Conservation (phyloP, 495 filamentous ascomycete genomes). For the Tuber indicum region DNA sequence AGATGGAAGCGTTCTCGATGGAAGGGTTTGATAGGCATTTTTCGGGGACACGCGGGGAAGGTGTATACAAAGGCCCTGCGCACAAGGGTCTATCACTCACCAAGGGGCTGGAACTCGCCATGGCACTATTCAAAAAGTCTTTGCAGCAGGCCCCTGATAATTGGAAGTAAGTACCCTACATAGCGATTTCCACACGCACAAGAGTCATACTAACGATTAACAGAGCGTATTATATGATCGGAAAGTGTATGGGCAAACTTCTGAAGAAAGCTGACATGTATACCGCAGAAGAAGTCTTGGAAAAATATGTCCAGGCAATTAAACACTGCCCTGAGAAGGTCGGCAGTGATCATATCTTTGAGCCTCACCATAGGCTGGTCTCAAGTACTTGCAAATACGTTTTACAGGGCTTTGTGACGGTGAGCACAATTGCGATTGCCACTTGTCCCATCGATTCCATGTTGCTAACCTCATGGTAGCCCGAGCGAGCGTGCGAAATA, state of each 20-base stretch:
- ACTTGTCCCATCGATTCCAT: background rate
- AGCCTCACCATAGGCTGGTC: constrained; percentile 93
- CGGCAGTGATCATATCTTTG: constrained; percentile 75
- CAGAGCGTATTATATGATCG: constrained; percentile 79
- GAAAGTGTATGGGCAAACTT: constrained; percentile 97
- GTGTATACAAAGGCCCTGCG: constrained; percentile 67
- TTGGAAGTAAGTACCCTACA: constrained; percentile 63
- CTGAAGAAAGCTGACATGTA: constrained; percentile 45
- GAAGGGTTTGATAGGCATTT: constrained; percentile 69
- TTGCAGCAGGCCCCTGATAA: constrained; percentile 63
- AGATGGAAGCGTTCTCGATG: constrained; percentile 75
- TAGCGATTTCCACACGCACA: constrained; percentile 16
- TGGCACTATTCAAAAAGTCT: constrained; percentile 68
- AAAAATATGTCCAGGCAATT: constrained; percentile 67
- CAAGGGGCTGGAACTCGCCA: constrained; percentile 80
- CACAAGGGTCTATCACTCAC: constrained; percentile 68
- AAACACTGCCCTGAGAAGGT: constrained; percentile 72
- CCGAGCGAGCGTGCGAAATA: constrained; percentile 50
- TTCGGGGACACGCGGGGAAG: constrained; percentile 57
- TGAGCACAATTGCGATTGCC: background rate
- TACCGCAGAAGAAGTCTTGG: constrained; percentile 56
- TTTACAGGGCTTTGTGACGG: constrained; percentile 10
- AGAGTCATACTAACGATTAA: constrained; percentile 21
- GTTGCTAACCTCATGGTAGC: constrained; percentile 11
- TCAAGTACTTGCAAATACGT: constrained; percentile 68